These are phyloP conservation scores for Misopates orontium DNA, from an alignment of 257 asterid genomes.

Conservation along the genomic window DNA sequence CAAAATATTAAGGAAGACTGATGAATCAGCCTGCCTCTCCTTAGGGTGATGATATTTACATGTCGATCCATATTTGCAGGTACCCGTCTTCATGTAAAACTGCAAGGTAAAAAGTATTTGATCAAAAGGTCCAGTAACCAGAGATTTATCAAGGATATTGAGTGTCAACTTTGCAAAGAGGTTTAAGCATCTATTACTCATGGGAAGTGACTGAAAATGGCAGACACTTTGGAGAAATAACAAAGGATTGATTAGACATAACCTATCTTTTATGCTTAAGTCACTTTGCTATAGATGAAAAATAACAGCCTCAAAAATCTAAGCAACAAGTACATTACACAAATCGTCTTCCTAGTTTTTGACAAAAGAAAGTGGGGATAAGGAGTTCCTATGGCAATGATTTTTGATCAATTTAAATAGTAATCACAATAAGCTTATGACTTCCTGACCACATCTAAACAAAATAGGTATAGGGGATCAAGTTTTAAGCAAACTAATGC, in stretches of 20 bases:
- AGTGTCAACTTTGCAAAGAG: conserved; percentile 2
- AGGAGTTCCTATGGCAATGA: too few relatives aligned
- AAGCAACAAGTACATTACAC: not conserved
- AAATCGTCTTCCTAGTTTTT: too few relatives aligned
- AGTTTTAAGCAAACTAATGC: not conserved
- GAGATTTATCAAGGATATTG: not conserved
- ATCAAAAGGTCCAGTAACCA: conserved; percentile 14
- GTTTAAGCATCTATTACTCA: not conserved
- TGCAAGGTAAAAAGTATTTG: conserved; percentile 38
- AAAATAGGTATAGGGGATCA: not conserved
- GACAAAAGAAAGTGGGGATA: too few relatives aligned
- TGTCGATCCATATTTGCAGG: conserved; percentile 65
- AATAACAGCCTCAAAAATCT: not conserved
- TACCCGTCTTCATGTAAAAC: conserved; percentile 73
- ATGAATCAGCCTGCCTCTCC: conserved; percentile 43
- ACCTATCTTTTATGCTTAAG: not conserved
- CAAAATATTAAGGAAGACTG: conserved; percentile 41
- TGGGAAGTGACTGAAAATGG: not conserved
- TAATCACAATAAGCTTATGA: not conserved
- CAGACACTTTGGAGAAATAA: not conserved
- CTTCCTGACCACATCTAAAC: not conserved
- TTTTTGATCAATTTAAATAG: not conserved
- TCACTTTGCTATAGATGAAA: conserved; percentile 13
- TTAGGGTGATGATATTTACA: conserved; percentile 78
- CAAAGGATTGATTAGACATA: not conserved